Percentiles rank a stretch among this genome's conserved stretches.
Conservation (phyloP, 2,329 filamentous ascomycete species). For the Diatrype stigma region DNA sequence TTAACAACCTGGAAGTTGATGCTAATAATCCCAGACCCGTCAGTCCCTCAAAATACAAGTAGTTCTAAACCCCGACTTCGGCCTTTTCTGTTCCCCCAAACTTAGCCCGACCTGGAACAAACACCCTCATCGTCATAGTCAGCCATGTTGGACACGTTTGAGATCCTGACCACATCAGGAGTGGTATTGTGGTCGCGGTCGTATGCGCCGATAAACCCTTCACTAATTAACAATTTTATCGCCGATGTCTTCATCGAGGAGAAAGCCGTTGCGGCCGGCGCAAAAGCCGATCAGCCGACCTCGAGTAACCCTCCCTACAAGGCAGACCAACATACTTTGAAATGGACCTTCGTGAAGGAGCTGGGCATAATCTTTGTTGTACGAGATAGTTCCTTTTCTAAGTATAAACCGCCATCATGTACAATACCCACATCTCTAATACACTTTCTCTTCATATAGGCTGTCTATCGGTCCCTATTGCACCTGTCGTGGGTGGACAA, state of each 20-base stretch:
- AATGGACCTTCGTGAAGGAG: constrained; percentile 91
- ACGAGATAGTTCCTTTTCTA: constrained; percentile 26
- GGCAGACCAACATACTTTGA: constrained; percentile 89
- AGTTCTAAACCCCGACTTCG: no score
- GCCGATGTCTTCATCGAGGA: constrained; percentile 97
- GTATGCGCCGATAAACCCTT: constrained; percentile 73
- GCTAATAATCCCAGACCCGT: no score
- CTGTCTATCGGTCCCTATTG: constrained; percentile 92
- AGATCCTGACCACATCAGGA: constrained; percentile 91
- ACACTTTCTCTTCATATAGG: constrained; percentile 45
- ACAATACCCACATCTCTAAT: background rate
- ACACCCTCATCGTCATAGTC: background rate
- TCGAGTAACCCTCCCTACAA: constrained; percentile 71
- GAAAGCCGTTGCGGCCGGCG: constrained; percentile 60
- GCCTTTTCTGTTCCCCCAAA: background rate
- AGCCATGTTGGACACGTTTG: constrained; percentile 90
- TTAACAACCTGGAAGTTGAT: no score
- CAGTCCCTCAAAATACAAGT: no score
- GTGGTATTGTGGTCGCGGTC: constrained; percentile 95
- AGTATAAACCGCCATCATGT: background rate
- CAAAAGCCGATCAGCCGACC: constrained; percentile 56
- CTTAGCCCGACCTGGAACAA: background rate
- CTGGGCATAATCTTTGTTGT: constrained; percentile 94
- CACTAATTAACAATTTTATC: constrained; percentile 91
- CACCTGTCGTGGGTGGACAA: constrained; percentile 97